Evolutionary conservation across 495 filamentous ascomycete genomes (phyloP), one percentile per base, ranked within the genome.

Genomic region (Daldinia loculata): DNA sequence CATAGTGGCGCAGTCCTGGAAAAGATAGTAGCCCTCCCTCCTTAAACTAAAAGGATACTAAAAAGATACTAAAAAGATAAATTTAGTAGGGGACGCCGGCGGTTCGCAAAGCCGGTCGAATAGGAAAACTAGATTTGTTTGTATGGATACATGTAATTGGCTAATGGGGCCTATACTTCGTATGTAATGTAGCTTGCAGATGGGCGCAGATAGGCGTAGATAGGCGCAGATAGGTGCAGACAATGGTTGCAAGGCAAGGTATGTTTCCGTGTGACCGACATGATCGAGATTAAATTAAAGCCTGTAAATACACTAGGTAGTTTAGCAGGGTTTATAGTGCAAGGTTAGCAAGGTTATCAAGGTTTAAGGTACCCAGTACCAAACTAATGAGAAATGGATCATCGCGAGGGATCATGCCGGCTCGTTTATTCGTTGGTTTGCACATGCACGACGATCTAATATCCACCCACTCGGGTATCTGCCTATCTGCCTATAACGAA

Each of bases 361-460:
- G 43, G 9, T 19, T 45, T 48, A 11, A 30, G 14, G 50, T 53
- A 53, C 50, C 50, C 27, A 53, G 11, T 63, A 55, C 61, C 61
- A 57, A 65, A 50, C 52, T 57, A 55, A 39, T 50, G 15, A 38
- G 17, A 38, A 39, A 64, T 45, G 70, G 50, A 64, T 48, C 48
- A 68, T 72, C 70, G 70, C 55, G 55, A 68, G 22, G 22, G 55
- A 55, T 52, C 17, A 68, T 56, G 36, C 36, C 29, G 67, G 70
- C 61, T 32, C 52, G 61, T 32, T 68, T 39, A 72, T 72, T 72
- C 70, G 70, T 34, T 22, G 5, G 15, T 36, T 4, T 52, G 29
- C 27, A 72, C 41, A 65, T 72, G 70, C 70, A 72, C 56, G 70
- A 30, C 70, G 70, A 72, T 72, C 70, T 72, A 72, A 69, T 68